A percentile compares a stretch with the other conserved stretches of the same genome.
Evolutionary conservation across 768 basidiomycete genomes (phyloP).

Genomic region (Leucocoprinus birnbaumii): DNA sequence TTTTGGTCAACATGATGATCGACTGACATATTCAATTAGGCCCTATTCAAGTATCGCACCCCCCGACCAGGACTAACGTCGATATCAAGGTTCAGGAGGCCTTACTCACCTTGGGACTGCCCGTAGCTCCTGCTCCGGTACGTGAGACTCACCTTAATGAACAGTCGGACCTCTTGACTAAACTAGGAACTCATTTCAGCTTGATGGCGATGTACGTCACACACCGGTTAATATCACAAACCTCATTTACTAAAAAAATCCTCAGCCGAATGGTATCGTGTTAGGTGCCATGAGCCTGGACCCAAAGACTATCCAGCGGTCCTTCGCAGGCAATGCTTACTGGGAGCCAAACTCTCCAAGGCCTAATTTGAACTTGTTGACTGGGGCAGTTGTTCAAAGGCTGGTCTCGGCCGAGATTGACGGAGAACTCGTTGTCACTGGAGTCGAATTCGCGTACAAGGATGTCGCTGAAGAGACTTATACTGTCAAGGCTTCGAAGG

Average conservation of each 20-base stretch:
- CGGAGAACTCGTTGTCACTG: not conserved
- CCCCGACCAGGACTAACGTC: not conserved
- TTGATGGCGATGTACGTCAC: not conserved
- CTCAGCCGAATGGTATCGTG: not conserved
- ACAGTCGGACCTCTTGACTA: too few species aligned
- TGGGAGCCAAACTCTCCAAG: conserved; percentile 12
- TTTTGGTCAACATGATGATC: not conserved
- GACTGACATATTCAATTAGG: not conserved
- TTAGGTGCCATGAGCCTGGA: conserved; percentile 11
- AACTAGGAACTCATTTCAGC: too few species aligned
- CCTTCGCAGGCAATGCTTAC: conserved; percentile 10
- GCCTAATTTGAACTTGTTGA: conserved; percentile 15
- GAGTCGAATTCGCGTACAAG: conserved; percentile 9
- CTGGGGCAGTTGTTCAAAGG: not conserved
- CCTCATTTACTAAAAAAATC: not conserved
- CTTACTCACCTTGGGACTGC: not conserved
- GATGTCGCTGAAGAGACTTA: not conserved
- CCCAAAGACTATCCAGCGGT: conserved; percentile 9
- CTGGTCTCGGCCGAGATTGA: conserved; percentile 1
- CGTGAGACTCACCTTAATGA: too few species aligned
- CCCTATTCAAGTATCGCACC: not conserved
- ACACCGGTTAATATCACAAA: not conserved
- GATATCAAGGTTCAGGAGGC: not conserved
- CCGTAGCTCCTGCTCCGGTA: not conserved
- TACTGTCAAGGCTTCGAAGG: conserved; percentile 3